phyloP scores from a whole-genome alignment of 768 basidiomycete genomes.

The Pleurotus salmoneostramineus region DNA sequence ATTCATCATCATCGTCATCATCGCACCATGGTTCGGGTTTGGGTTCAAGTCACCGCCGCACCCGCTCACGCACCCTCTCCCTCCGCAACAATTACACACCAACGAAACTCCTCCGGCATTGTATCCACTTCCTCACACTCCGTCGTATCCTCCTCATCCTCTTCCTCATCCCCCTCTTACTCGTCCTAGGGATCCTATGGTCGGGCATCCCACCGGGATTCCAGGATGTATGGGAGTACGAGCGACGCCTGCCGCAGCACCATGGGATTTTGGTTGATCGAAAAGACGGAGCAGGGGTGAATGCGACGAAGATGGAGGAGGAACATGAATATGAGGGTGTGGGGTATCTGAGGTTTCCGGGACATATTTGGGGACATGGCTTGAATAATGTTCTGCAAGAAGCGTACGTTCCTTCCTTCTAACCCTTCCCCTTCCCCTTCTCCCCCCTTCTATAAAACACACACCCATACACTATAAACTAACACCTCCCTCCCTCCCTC shows the following conservation, averaged over 20 bases:
- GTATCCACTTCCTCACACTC: constrained; percentile 18
- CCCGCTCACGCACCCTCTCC: neutral
- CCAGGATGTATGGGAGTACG: constrained; percentile 28
- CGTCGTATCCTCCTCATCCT: constrained; percentile 23
- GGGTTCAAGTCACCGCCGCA: neutral
- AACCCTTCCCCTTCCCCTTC: neutral
- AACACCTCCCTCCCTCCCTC: no score
- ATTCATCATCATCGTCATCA: neutral
- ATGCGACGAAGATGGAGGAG: neutral
- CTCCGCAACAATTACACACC: neutral
- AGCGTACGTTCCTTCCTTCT: constrained; percentile 35
- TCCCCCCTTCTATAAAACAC: neutral
- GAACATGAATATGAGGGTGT: constrained; percentile 8
- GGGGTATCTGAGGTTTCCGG: constrained; percentile 46
- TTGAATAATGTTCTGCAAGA: constrained; percentile 63
- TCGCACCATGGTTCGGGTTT: neutral
- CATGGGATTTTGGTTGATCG: constrained; percentile 14
- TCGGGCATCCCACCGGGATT: constrained; percentile 38
- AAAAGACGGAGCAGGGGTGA: constrained; percentile 9
- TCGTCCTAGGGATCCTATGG: constrained; percentile 25
- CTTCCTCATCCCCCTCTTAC: constrained; percentile 14
- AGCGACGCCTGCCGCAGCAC: constrained; percentile 35
- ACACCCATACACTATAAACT: neutral
- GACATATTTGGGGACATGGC: constrained; percentile 57
- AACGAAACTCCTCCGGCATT: constrained; percentile 1